phyloP scores from a whole-genome alignment of 2,329 filamentous ascomycete genomes.

The Ophiostoma sp. region DNA sequence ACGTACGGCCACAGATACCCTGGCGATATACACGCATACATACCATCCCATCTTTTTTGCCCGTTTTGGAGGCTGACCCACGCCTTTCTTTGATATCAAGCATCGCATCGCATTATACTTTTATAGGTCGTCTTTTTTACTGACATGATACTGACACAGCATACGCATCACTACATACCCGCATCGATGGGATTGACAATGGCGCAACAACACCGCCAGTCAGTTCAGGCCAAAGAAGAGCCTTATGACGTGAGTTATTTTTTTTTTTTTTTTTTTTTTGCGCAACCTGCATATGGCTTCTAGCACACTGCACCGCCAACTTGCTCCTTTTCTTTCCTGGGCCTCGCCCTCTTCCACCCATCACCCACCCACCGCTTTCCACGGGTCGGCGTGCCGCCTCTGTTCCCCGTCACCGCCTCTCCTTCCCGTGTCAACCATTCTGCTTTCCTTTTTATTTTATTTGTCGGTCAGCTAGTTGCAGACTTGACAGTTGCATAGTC shows the following conservation, averaged over 20 bases:
- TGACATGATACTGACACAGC: constrained; percentile 19
- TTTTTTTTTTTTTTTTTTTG: constrained; percentile 19
- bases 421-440: neutral
- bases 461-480: constrained; percentile 21
- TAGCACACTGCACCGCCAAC: neutral
- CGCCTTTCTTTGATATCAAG: neutral
- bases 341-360: neutral
- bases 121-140: neutral
- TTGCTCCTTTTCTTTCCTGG: neutral
- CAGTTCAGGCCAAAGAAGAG: constrained; percentile 48
- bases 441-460: neutral
- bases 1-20: neutral
- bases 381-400: neutral
- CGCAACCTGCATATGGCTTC: neutral
- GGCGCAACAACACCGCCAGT: constrained; percentile 48
- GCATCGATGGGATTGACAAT: constrained; percentile 47
- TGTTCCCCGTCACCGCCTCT: neutral
- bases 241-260: constrained; percentile 45
- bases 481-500: constrained; percentile 2
- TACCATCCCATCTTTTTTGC: neutral
- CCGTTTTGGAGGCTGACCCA: neutral
- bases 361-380: neutral
- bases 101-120: neutral
- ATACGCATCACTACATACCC: constrained; percentile 11
- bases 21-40: neutral